A percentile compares a stretch with the other conserved stretches of the same genome.
phyloP scores from a whole-genome alignment of 345 rosid genomes.

The Noccaea caerulescens region DNA sequence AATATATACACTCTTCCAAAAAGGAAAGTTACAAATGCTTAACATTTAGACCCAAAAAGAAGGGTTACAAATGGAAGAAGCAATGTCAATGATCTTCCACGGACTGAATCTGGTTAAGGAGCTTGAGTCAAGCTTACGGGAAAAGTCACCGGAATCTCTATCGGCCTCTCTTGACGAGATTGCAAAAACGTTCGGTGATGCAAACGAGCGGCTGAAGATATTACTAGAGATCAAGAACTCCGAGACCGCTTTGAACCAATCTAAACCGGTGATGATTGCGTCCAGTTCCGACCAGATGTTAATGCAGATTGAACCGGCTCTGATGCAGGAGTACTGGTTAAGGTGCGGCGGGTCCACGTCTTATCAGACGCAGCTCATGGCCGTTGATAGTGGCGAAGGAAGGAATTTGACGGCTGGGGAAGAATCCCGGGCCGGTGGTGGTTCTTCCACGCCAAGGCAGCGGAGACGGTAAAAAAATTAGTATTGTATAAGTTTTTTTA shows the following conservation, averaged over 20 bases:
- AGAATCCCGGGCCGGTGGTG: slow-evolving; percentile 27
- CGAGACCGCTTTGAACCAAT: slow-evolving; percentile 9
- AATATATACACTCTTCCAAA: background rate
- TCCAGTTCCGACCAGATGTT: slow-evolving; percentile 40
- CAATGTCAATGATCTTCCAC: slow-evolving; percentile 47
- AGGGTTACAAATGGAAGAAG: slow-evolving; percentile 45
- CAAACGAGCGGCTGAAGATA: slow-evolving; percentile 45
- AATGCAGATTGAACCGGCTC: slow-evolving; percentile 36
- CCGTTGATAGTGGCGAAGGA: slow-evolving; percentile 26
- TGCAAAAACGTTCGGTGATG: slow-evolving; percentile 38
- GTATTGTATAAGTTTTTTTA: background rate
- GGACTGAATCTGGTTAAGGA: slow-evolving; percentile 58
- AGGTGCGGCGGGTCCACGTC: slow-evolving; percentile 37
- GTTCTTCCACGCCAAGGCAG: slow-evolving; percentile 48
- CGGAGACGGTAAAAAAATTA: slow-evolving; percentile 48
- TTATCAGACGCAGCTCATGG: slow-evolving; percentile 27
- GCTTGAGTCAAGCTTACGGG: slow-evolving; percentile 56
- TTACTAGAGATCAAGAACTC: slow-evolving; percentile 21
- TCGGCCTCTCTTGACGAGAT: slow-evolving; percentile 54
- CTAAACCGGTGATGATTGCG: slow-evolving; percentile 12
- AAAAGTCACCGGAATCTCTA: slow-evolving; percentile 41
- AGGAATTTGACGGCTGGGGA: slow-evolving; percentile 22
- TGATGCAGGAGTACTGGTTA: slow-evolving; percentile 48
- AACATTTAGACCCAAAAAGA: no score
- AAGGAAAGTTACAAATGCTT: no score